These are phyloP conservation scores for Yamadazyma conglobata DNA, from an alignment of 1,139 yeast species.

Conservation along the genomic window DNA sequence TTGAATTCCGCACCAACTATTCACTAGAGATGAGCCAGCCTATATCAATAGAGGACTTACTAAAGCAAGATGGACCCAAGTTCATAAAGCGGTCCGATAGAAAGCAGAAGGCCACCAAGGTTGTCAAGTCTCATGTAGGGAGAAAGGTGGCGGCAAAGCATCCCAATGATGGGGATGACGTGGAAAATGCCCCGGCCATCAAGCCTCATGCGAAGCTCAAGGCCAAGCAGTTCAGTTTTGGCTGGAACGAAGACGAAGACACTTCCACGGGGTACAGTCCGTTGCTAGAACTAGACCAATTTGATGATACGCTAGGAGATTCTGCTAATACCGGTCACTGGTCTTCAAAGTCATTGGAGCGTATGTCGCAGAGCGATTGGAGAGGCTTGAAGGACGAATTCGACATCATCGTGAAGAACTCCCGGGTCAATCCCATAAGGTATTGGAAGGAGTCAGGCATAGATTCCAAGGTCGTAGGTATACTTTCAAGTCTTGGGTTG, in stretches of 20 bases:
- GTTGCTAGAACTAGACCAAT: conserved; percentile 24
- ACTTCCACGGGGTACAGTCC: conserved; percentile 49
- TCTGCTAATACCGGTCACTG: conserved; percentile 49
- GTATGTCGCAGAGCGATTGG: conserved; percentile 88
- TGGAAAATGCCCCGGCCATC: not conserved
- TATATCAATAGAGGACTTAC: conserved; percentile 4
- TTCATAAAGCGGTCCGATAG: conserved; percentile 12
- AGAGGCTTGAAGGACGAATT: conserved; percentile 79
- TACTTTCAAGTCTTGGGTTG: conserved; percentile 42
- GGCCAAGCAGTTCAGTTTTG: conserved; percentile 52
- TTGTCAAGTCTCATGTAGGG: too few species aligned
- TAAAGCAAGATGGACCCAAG: conserved; percentile 10
- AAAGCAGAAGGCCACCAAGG: conserved; percentile 6
- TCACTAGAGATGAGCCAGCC: conserved; percentile 1
- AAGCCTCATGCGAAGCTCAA: not conserved
- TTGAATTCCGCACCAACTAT: too few species aligned
- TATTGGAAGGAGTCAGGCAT: conserved; percentile 65
- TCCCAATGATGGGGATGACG: not conserved
- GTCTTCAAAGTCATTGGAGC: conserved; percentile 58
- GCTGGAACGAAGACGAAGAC: conserved; percentile 69
- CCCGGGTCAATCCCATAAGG: conserved; percentile 58
- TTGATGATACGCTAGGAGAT: conserved; percentile 11
- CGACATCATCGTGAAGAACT: conserved; percentile 60
- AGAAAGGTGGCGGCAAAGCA: not conserved
- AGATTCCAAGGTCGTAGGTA: conserved; percentile 38